phyloP scores from a whole-genome alignment of 2,329 filamentous ascomycete species.

The Rutstroemia sp. region DNA sequence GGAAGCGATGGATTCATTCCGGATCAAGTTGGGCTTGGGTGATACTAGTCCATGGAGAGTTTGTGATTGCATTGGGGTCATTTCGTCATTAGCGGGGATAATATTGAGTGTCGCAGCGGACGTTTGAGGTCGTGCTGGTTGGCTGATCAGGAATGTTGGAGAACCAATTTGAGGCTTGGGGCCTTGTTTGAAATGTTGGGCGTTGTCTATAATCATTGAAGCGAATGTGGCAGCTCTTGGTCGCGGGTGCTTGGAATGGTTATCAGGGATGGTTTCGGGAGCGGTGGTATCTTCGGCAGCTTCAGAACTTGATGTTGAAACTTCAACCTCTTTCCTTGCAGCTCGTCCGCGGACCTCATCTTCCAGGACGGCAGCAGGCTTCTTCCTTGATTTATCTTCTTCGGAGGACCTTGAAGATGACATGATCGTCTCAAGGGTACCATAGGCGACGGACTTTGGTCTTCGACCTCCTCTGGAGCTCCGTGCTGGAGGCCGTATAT shows the following conservation, averaged over 20 bases:
- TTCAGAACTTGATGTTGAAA: slow-evolving; percentile 5
- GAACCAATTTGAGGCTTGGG: slow-evolving; percentile 31
- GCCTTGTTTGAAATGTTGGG: slow-evolving; percentile 29
- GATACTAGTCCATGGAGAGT: slow-evolving; percentile 17
- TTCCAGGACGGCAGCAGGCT: slow-evolving; percentile 47
- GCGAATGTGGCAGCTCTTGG: slow-evolving; percentile 39
- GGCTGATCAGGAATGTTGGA: slow-evolving; percentile 41
- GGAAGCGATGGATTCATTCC: slow-evolving; percentile 25
- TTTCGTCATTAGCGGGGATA: slow-evolving; percentile 12
- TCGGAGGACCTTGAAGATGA: slow-evolving; percentile 58
- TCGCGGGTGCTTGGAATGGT: slow-evolving; percentile 22
- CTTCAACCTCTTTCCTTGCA: slow-evolving; percentile 29
- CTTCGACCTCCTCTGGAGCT: slow-evolving; percentile 22
- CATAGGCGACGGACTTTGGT: slow-evolving; percentile 40
- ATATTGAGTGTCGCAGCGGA: slow-evolving; percentile 34
- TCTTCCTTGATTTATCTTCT: slow-evolving; percentile 52
- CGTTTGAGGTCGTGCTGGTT: slow-evolving; percentile 50
- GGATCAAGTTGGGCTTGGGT: slow-evolving; percentile 18
- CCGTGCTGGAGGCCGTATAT: slow-evolving; percentile 22
- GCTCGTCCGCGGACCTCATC: slow-evolving; percentile 46
- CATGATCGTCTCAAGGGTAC: slow-evolving; percentile 60
- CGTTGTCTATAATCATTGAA: slow-evolving; percentile 36
- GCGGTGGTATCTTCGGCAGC: slow-evolving; percentile 10
- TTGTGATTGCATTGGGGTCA: slow-evolving; percentile 11
- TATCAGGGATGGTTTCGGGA: slow-evolving; percentile 13